Percentiles rank a stretch among this genome's conserved stretches.
Conservation (phyloP, 441 rosid genomes). For the Bruguiera hainesii region DNA sequence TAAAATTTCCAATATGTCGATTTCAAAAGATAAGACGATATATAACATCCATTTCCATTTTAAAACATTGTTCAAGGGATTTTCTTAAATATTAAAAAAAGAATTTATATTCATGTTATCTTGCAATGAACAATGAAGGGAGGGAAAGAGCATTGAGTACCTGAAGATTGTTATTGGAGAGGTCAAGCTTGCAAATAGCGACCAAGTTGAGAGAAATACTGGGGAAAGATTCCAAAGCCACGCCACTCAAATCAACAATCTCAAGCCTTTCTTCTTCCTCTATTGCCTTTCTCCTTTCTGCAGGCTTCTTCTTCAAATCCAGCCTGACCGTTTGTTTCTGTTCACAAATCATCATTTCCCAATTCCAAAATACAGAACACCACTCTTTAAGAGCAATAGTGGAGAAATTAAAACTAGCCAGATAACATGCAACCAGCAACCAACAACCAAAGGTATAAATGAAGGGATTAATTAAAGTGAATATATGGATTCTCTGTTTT, state of each 20-base stretch:
- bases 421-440: not conserved
- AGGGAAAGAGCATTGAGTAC: constrained; percentile 21
- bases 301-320: constrained; percentile 20
- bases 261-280: constrained; percentile 35
- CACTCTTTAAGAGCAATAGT: not conserved
- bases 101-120: too few species aligned
- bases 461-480: too few species aligned
- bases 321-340: constrained; percentile 26
- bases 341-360: constrained; percentile 33
- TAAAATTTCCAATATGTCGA: too few species aligned
- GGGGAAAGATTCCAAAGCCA: constrained; percentile 58
- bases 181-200: constrained; percentile 63
- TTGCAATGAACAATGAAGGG: too few species aligned
- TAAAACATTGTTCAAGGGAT: too few species aligned
- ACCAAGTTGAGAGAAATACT: constrained; percentile 57
- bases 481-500: not conserved
- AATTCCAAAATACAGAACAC: not conserved
- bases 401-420: too few species aligned
- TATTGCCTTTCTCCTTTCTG: not conserved
- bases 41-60: too few species aligned
- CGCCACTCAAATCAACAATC: constrained; percentile 58
- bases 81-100: too few species aligned
- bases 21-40: too few species aligned
- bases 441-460: too few species aligned
- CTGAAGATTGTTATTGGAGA: constrained; percentile 84